A percentile compares a stretch with the other conserved stretches of the same genome.
These are phyloP conservation scores for Leucosporidium scottii DNA, from an alignment of 768 basidiomycete species.

Conservation along the genomic window DNA sequence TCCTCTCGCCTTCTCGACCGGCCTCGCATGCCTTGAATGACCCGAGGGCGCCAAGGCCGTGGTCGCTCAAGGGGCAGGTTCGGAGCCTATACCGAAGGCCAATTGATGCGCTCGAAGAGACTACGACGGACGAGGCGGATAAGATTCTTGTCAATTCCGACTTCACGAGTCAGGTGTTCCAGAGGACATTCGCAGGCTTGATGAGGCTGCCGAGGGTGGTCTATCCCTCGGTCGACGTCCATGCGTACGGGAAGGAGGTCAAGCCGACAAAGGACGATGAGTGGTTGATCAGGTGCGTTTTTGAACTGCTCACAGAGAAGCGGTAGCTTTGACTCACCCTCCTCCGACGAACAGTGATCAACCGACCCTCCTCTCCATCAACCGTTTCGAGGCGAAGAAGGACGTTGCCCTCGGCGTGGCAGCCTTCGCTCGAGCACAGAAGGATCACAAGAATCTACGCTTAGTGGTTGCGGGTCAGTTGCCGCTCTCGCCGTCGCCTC, in stretches of 20 bases:
- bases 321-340: too few species aligned
- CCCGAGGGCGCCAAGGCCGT: slow-evolving; percentile 42
- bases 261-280: slow-evolving; percentile 47
- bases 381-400: slow-evolving; percentile 95
- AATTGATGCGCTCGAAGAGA: slow-evolving; percentile 83
- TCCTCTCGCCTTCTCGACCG: slow-evolving; percentile 60
- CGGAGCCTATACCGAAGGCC: slow-evolving; percentile 76
- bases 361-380: slow-evolving; percentile 73
- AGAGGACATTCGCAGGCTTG: slow-evolving; percentile 65
- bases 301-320: background rate
- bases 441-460: slow-evolving; percentile 47
- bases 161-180: slow-evolving; percentile 79
- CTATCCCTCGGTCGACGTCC: slow-evolving; percentile 88
- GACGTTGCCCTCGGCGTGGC: slow-evolving; percentile 73
- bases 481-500: background rate
- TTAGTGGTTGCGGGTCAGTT: slow-evolving; percentile 69
- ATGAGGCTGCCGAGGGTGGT: slow-evolving; percentile 61
- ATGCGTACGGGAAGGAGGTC: slow-evolving; percentile 54
- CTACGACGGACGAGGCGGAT: slow-evolving; percentile 83
- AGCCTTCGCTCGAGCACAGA: slow-evolving; percentile 57
- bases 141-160: slow-evolving; percentile 82
- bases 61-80: slow-evolving; percentile 40
- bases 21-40: slow-evolving; percentile 40
- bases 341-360: slow-evolving; percentile 46
- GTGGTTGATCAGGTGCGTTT: slow-evolving; percentile 26